Base-by-base conservation (phyloP, 179 eudicot species). In the Carnegiea gigantea region DNA sequence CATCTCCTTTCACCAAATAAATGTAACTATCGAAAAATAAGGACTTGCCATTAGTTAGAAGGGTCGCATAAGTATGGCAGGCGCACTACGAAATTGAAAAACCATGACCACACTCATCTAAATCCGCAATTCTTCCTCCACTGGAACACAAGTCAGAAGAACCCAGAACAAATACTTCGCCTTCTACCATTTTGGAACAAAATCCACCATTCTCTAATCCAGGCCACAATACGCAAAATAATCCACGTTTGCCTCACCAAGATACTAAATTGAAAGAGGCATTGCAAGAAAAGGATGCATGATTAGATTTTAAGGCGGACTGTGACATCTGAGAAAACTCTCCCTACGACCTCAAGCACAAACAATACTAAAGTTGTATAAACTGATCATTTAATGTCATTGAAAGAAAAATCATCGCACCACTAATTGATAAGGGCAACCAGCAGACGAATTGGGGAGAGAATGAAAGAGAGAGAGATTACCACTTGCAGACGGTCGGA, bases 401-500 rank as follows among this genome's bases (percentile, higher is more conserved):
- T 24, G 9, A 48, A 79, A 10, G 43, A 12, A 43, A 44, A 3
- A 53, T 48, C 11, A 18, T 9, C 3, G 24, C 62, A 79, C 44
- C 44, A 40, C 8, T 5, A 53, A 40, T 23, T 26, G 9, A 24
- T 38, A 14, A 62, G 18, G 40, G 73, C 65, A 76, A 36, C 48
- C 46, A 76, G 17, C 54, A 57, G 20, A 23, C 18, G 48, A 80
- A 76, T 20, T 26, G 28, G 71, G 73, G 67, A 36, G 59, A 13
- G 33, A 44, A 33, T 33, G 24, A 44, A 6, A 59, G 46, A 70
- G 53, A 68, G 81, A 77, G 59, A 71, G 64, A 74, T 78, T 91
- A 95, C 99, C 97, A 95, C 95, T 92, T 92, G 98, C 77, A 92
- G 98, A 38, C 88, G 89, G 76, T 92, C 99, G 64, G 93, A 89